These are phyloP conservation scores for Talaromyces borbonicus DNA, from an alignment of 495 filamentous ascomycete genomes.

Conservation along the genomic window DNA sequence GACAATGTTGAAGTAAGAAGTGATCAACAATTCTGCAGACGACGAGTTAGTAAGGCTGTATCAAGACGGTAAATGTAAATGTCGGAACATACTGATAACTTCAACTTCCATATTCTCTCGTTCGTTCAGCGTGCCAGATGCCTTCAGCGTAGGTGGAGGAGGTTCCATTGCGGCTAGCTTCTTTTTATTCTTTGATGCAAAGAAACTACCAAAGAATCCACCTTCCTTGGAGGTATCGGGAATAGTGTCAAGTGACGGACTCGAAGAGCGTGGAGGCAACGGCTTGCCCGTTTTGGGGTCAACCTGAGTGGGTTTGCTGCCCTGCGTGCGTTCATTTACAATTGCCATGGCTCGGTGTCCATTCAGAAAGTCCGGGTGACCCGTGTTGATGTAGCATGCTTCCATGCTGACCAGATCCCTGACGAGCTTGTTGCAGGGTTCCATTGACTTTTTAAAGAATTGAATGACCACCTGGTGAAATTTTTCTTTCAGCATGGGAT, in stretches of 20 bases:
- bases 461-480: conserved; percentile 87
- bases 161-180: conserved; percentile 99
- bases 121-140: conserved; percentile 83
- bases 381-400: conserved; percentile 95
- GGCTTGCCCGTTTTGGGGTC: conserved; percentile 99
- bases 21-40: conserved; percentile 78
- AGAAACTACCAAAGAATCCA: conserved; percentile 96
- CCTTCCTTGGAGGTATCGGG: conserved; percentile 44
- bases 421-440: conserved; percentile 95
- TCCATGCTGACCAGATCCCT: conserved; percentile 92
- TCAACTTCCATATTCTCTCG: conserved; percentile 92
- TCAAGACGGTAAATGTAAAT: conserved; percentile 1
- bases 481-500: conserved; percentile 91
- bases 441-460: conserved; percentile 98
- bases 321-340: conserved; percentile 79
- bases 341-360: conserved; percentile 96
- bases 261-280: conserved; percentile 64
- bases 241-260: conserved; percentile 48
- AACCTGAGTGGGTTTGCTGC: conserved; percentile 83
- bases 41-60: conserved; percentile 8
- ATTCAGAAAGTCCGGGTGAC: conserved; percentile 96
- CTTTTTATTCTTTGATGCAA: conserved; percentile 98
- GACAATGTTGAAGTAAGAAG: conserved; percentile 96
- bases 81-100: conserved; percentile 81
- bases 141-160: conserved; percentile 86